Percentiles rank a stretch among this genome's conserved stretches.
These are phyloP conservation scores for Byssochlamys sp. DNA, from an alignment of 2,329 filamentous ascomycete species.

Conservation along the genomic window DNA sequence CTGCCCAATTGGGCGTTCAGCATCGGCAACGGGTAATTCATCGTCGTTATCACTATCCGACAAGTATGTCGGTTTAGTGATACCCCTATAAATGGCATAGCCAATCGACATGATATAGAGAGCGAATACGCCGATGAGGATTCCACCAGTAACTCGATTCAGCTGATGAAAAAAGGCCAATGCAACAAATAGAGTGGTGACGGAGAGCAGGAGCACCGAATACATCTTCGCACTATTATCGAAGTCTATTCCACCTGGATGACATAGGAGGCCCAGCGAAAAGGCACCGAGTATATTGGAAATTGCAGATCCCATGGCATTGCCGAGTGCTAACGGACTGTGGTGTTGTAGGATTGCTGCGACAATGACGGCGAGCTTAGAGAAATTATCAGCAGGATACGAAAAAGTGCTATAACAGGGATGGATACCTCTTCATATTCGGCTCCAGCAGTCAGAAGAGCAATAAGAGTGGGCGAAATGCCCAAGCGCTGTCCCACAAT, in stretches of 20 bases:
- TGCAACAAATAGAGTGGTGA: constrained; percentile 33
- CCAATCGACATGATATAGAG: constrained; percentile 38
- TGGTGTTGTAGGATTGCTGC: constrained; percentile 39
- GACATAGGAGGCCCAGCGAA: constrained; percentile 42
- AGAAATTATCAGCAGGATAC: constrained; percentile 1
- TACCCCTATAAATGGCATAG: constrained; percentile 38
- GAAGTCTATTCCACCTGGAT: constrained; percentile 27
- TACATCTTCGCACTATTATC: constrained; percentile 44
- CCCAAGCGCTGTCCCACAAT: constrained; percentile 37
- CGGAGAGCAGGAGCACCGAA: constrained; percentile 30
- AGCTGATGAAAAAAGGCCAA: constrained; percentile 27
- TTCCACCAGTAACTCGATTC: constrained; percentile 26
- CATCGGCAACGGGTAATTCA: constrained; percentile 12
- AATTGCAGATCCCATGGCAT: constrained; percentile 45
- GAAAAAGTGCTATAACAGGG: not conserved
- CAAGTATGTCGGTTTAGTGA: constrained; percentile 32
- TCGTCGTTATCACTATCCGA: constrained; percentile 32
- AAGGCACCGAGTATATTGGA: constrained; percentile 50
- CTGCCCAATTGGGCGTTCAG: constrained; percentile 14
- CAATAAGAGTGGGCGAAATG: constrained; percentile 41
- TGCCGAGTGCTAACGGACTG: constrained; percentile 44
- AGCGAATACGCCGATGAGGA: constrained; percentile 36
- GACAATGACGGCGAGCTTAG: constrained; percentile 41
- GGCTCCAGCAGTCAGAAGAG: constrained; percentile 44
- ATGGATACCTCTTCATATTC: constrained; percentile 46